Percentiles rank a stretch among this genome's conserved stretches.
phyloP scores from a whole-genome alignment of 768 basidiomycete genomes.

The Floccularia luteovirens region DNA sequence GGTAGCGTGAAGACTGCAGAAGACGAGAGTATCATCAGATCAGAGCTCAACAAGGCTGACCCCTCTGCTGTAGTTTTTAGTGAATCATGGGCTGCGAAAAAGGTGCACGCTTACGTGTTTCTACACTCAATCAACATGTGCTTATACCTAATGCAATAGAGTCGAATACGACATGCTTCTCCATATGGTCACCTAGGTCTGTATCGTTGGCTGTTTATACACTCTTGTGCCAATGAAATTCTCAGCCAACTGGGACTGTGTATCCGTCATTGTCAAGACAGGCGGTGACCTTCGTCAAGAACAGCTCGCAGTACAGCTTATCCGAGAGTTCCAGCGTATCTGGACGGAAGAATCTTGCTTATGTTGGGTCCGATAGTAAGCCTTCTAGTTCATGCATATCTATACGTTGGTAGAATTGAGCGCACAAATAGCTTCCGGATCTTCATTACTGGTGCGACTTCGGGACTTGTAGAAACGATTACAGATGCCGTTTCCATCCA shows the following conservation, averaged over 20 bases:
- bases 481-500: slow-evolving; percentile 98
- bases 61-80: slow-evolving; percentile 94
- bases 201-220: slow-evolving; percentile 11
- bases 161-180: slow-evolving; percentile 85
- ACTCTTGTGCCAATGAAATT: slow-evolving; percentile 3
- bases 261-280: slow-evolving; percentile 98
- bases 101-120: slow-evolving; percentile 51
- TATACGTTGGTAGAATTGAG: not conserved
- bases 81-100: slow-evolving; percentile 93
- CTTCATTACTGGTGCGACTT: slow-evolving; percentile 86
- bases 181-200: slow-evolving; percentile 93
- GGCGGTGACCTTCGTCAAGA: slow-evolving; percentile 96
- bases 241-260: slow-evolving; percentile 76
- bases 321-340: slow-evolving; percentile 87
- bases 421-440: slow-evolving; percentile 74
- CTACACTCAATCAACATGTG: not conserved
- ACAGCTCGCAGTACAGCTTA: slow-evolving; percentile 92
- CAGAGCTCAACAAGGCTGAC: slow-evolving; percentile 91
- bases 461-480: slow-evolving; percentile 95
- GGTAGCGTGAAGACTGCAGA: slow-evolving; percentile 63
- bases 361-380: slow-evolving; percentile 92
- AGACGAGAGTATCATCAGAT: slow-evolving; percentile 89
- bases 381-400: slow-evolving; percentile 5
- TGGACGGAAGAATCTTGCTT: slow-evolving; percentile 91
- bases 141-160: slow-evolving; percentile 28